Conservation (phyloP, 305 asterid genomes). For the Solanum chacoense region DNA sequence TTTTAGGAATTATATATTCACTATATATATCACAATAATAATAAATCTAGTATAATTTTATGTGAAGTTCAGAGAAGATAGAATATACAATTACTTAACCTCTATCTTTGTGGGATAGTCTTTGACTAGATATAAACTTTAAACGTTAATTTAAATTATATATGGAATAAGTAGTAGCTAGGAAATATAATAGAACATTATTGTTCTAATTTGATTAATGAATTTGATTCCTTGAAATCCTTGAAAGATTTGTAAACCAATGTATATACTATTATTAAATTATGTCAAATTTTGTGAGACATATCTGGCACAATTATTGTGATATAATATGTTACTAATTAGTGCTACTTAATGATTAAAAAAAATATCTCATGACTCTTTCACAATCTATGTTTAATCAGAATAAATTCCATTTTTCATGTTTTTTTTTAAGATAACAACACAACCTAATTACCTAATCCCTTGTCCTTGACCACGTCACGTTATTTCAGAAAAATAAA, state of each 20-base stretch:
- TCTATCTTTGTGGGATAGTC: not conserved
- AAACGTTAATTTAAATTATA: not conserved
- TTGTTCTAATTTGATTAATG: not conserved
- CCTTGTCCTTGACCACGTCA: not conserved
- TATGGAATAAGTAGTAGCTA: not conserved
- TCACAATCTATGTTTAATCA: not conserved
- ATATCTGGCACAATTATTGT: not conserved
- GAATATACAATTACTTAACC: accelerated
- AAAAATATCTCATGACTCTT: not conserved
- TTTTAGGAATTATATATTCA: not conserved
- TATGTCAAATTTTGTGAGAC: not conserved
- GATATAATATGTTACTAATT: not conserved
- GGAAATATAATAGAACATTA: not conserved
- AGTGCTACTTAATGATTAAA: not conserved
- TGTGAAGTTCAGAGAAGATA: accelerated
- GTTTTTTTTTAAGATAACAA: not conserved
- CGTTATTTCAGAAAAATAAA: not conserved
- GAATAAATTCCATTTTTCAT: not conserved
- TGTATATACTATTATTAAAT: not conserved
- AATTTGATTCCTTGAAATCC: not conserved
- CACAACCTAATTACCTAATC: not conserved
- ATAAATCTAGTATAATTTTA: not conserved
- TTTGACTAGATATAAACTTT: not conserved
- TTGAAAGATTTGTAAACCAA: not conserved
- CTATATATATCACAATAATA: not conserved